Evolutionary conservation across 75 land plant genomes (phyloP).

Genomic region (Pinus albicaulis): DNA sequence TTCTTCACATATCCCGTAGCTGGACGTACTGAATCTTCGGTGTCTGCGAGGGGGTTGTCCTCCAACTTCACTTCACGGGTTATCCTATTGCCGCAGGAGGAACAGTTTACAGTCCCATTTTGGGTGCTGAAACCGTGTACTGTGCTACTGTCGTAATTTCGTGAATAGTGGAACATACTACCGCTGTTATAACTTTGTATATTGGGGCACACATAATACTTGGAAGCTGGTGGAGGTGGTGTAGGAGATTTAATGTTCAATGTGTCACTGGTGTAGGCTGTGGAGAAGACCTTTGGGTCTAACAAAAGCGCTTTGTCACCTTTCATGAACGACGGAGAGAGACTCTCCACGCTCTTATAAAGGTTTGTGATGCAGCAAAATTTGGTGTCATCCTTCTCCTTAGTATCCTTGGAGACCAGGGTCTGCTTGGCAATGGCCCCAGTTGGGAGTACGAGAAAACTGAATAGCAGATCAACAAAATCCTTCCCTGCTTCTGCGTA

Average conservation of each 20-base stretch:
- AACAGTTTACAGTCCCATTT: neutral
- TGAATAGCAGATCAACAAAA: neutral
- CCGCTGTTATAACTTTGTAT: neutral
- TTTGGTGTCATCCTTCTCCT: neutral
- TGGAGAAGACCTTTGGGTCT: neutral
- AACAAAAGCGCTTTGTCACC: neutral
- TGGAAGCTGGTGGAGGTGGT: neutral
- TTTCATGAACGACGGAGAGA: neutral
- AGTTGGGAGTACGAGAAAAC: neutral
- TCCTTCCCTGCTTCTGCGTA: conserved; percentile 2
- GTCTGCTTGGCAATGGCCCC: conserved; percentile 1
- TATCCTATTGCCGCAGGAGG: neutral
- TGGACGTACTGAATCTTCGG: neutral
- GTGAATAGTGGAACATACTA: no score
- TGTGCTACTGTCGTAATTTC: no score
- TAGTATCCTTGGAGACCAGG: neutral
- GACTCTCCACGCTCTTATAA: neutral
- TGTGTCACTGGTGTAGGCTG: neutral
- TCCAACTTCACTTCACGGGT: neutral
- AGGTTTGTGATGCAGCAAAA: neutral
- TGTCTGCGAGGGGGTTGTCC: neutral
- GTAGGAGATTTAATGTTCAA: neutral
- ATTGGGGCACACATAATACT: neutral
- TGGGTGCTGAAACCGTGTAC: neutral
- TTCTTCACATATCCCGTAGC: neutral